Percentiles rank a stretch among this genome's conserved stretches.
These are phyloP conservation scores for Aschersonia sp. DNA, from an alignment of 2,329 filamentous ascomycete genomes.

Conservation along the genomic window DNA sequence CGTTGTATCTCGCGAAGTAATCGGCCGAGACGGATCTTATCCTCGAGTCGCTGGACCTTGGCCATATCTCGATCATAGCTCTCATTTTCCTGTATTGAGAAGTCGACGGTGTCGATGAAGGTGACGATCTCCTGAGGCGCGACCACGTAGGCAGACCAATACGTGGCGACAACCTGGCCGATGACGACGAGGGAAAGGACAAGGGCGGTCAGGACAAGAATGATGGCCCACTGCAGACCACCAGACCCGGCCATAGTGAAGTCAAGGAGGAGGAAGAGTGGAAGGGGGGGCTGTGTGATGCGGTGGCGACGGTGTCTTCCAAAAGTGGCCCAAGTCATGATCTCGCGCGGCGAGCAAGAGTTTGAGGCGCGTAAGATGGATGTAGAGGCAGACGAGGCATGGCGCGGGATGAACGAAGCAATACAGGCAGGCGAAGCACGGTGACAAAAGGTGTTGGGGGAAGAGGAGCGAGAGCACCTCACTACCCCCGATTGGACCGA, in stretches of 20 bases:
- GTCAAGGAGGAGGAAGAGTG: constrained; percentile 6
- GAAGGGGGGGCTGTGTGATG: constrained; percentile 10
- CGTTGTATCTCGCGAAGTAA: constrained; percentile 48
- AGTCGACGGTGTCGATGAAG: constrained; percentile 46
- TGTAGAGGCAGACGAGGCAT: not conserved
- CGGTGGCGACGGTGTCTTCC: constrained; percentile 6
- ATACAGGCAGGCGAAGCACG: no score
- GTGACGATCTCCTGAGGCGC: constrained; percentile 43
- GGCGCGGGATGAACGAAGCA: constrained; percentile 1
- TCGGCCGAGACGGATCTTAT: constrained; percentile 43
- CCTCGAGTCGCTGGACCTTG: constrained; percentile 42
- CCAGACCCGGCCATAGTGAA: constrained; percentile 32
- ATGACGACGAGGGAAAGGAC: constrained; percentile 39
- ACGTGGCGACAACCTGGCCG: constrained; percentile 34
- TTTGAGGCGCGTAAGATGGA: not conserved
- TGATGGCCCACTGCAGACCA: constrained; percentile 39
- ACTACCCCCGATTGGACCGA: constrained; percentile 3
- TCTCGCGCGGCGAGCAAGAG: not conserved
- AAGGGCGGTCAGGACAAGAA: constrained; percentile 43
- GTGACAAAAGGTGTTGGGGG: not conserved
- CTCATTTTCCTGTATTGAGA: constrained; percentile 49
- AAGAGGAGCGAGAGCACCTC: constrained; percentile 2
- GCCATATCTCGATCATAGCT: constrained; percentile 46
- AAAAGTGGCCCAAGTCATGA: constrained; percentile 3
- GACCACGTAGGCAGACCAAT: constrained; percentile 39